Conservation (phyloP, 371 early-diverging fungal genomes). For the Apophysomyces variabilis region DNA sequence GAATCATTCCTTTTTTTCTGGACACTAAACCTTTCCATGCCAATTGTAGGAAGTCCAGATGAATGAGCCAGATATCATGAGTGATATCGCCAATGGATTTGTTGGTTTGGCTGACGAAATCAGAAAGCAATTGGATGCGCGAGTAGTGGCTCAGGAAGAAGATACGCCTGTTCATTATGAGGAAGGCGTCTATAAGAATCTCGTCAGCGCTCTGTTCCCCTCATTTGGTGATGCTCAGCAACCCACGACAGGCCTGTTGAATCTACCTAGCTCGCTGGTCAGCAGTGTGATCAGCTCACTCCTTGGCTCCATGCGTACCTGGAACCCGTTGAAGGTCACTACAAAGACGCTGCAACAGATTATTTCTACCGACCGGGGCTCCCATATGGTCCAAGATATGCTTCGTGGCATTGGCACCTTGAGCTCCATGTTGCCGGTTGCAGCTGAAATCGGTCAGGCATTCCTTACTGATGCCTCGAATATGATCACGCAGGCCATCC, state of each 20-base stretch:
- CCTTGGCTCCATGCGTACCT: background rate
- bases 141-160: background rate
- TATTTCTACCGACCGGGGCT: background rate
- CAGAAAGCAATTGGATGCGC: background rate
- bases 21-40: background rate
- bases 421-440: background rate
- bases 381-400: background rate
- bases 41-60: background rate
- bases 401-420: background rate
- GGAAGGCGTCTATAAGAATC: background rate
- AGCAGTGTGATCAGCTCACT: background rate
- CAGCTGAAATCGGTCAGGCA: background rate
- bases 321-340: background rate
- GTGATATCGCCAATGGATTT: background rate
- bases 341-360: background rate
- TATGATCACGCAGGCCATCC: background rate
- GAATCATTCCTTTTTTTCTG: no score
- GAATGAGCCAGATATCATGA: background rate
- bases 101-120: background rate
- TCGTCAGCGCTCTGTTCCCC: background rate
- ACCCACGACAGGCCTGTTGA: background rate
- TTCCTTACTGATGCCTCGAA: background rate
- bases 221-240: background rate
- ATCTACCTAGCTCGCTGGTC: background rate
- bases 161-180: background rate